Percentiles rank a stretch among this genome's conserved stretches.
phyloP scores from a whole-genome alignment of 2,329 filamentous ascomycete species.

The Colletotrichum filicis region DNA sequence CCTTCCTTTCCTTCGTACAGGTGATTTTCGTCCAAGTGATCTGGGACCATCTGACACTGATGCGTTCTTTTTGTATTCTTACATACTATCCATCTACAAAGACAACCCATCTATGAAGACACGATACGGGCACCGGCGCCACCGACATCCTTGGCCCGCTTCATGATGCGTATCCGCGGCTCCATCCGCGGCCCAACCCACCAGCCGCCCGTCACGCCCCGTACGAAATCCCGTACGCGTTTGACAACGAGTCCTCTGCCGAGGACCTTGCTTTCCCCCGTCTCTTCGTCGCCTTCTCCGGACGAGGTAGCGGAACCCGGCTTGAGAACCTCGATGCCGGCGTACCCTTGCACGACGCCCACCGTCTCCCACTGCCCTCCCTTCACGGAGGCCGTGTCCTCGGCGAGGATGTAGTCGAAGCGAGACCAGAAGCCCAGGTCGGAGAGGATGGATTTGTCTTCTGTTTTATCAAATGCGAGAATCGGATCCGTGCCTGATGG shows the following conservation, averaged over 20 bases:
- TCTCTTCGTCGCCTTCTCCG: conserved; percentile 24
- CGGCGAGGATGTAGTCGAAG: conserved; percentile 72
- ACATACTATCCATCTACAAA: not conserved
- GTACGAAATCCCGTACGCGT: conserved; percentile 52
- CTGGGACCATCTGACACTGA: no score
- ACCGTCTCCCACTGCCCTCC: conserved; percentile 66
- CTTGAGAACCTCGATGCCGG: conserved; percentile 67
- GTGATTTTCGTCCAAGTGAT: not conserved
- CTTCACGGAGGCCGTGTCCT: conserved; percentile 59
- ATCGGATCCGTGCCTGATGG: conserved; percentile 38
- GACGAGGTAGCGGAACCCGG: conserved; percentile 50
- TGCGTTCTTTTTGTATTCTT: not conserved
- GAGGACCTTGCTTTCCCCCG: conserved; percentile 46
- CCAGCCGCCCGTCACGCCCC: conserved; percentile 66
- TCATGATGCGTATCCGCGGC: conserved; percentile 64
- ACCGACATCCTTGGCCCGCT: conserved; percentile 40
- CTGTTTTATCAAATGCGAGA: conserved; percentile 71
- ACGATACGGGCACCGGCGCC: conserved; percentile 24
- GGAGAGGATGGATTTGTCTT: conserved; percentile 57
- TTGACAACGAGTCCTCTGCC: conserved; percentile 57
- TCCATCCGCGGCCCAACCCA: conserved; percentile 73
- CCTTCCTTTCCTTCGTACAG: no score
- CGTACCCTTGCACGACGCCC: conserved; percentile 67
- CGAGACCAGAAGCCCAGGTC: conserved; percentile 68
- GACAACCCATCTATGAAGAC: not conserved